Conservation (phyloP, 2,329 filamentous ascomycete genomes). For the Aureobasidium sp. region DNA sequence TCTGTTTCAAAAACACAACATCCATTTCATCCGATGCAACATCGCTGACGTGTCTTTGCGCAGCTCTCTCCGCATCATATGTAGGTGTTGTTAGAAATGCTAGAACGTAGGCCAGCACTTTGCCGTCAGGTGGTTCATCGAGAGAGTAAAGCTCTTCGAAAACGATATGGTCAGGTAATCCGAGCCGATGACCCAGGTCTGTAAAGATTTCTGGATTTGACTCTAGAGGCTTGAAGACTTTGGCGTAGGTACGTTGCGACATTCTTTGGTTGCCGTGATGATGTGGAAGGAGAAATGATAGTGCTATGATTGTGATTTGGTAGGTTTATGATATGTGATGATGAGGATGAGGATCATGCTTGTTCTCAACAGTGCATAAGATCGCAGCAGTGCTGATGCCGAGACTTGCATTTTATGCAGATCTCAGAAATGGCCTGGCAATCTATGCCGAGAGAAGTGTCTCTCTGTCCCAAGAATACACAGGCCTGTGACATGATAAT, state of each 20-base stretch:
- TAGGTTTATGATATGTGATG: too few species aligned
- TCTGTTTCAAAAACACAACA: not conserved
- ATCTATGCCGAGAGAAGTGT: too few species aligned
- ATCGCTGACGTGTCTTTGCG: not conserved
- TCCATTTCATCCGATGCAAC: not conserved
- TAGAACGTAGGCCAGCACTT: not conserved
- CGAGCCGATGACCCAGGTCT: not conserved
- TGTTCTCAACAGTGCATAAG: too few species aligned
- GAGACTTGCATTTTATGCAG: too few species aligned
- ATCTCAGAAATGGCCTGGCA: too few species aligned
- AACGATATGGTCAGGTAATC: not conserved
- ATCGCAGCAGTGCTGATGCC: too few species aligned
- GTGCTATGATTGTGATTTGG: not conserved
- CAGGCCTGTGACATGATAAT: too few species aligned
- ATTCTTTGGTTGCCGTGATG: not conserved
- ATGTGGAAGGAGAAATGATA: not conserved
- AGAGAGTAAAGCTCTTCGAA: not conserved
- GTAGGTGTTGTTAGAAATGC: not conserved
- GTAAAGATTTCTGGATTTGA: not conserved
- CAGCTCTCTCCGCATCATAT: not conserved
- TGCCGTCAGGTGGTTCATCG: not conserved
- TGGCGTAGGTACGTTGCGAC: not conserved
- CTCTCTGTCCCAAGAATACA: too few species aligned
- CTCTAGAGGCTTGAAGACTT: not conserved
- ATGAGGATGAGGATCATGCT: too few species aligned